phyloP scores from a whole-genome alignment of 192 early-diverging fungal genomes.

The Pilaira anomala region DNA sequence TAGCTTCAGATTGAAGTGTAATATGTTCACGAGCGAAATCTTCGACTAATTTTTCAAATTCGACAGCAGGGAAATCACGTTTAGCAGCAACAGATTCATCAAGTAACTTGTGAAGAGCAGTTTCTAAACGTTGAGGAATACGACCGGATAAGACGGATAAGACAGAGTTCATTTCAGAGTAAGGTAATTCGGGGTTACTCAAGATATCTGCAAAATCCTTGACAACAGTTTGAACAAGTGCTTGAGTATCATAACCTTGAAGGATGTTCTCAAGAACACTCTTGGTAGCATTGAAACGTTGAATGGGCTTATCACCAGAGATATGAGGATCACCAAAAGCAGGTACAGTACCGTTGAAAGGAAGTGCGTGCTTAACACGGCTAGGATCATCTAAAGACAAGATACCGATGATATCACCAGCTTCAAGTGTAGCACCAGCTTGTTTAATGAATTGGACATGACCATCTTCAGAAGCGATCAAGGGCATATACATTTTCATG shows the following conservation, averaged over 20 bases:
- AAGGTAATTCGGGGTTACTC: conserved; percentile 77
- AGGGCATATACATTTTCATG: conserved; percentile 99
- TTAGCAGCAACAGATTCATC: conserved; percentile 37
- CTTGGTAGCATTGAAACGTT: conserved; percentile 65
- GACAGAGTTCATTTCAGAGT: conserved; percentile 74
- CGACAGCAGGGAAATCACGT: conserved; percentile 68
- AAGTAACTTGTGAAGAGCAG: conserved; percentile 51
- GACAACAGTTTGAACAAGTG: conserved; percentile 63
- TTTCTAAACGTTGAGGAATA: conserved; percentile 70
- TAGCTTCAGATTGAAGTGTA: conserved; percentile 62
- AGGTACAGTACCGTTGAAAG: conserved; percentile 75
- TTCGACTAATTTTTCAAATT: conserved; percentile 63
- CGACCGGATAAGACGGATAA: conserved; percentile 83
- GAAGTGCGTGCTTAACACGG: conserved; percentile 83
- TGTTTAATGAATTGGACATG: conserved; percentile 87
- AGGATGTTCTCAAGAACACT: conserved; percentile 70
- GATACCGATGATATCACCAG: conserved; percentile 92
- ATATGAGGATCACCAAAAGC: conserved; percentile 75
- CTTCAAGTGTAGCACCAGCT: conserved; percentile 74
- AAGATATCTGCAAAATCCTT: conserved; percentile 75
- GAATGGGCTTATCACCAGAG: conserved; percentile 85
- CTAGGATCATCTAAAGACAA: conserved; percentile 93
- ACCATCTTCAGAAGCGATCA: conserved; percentile 88
- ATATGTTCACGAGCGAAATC: conserved; percentile 42
- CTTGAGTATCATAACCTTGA: conserved; percentile 85